Base-by-base conservation (phyloP, 2,329 filamentous ascomycete genomes). In the Laburnicola sp. region DNA sequence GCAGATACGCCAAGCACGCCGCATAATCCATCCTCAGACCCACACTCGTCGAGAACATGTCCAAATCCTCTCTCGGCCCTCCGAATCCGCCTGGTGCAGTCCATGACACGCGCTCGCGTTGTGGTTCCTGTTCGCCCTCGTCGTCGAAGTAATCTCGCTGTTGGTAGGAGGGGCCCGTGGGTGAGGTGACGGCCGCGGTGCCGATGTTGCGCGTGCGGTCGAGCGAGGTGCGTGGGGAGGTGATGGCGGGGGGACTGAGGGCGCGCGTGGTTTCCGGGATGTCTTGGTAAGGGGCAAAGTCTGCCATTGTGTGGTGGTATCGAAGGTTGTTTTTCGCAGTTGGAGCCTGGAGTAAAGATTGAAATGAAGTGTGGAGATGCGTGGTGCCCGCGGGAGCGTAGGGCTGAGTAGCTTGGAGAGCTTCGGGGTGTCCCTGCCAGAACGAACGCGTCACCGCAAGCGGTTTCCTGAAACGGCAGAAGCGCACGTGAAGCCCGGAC, bases 271-370 rank as follows among this genome's bases (percentile, higher is more conserved):
- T 82, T 77, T 97, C 92, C 7, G 94, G 94, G 42, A 88, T 88
- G 74, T 93, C 93, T 78, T 97, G 94, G 76, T 97, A 99, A 32
- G 94, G 94, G 39, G 94, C 94, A 73, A 97, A 99, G 78, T 97
- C 65, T 27, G 68, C 60, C 68, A 71, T 72, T 11, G 30, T 55
- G 52, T 35, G 32, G 35, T 46, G 34, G 40, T 49, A 16, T 16
- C 16, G 16, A 16, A 16, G 16, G 16, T 16, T 16, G 16, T 16
- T 16, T 16, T 16, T 16, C 16, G 16, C 16, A 16, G 16, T 16
- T 16, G 16, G 16, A 16, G 16, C 16, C 16, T 16, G 16, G 16
- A 16, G 16, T 16, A 16, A 16, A 16, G 16, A 16, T 16, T 16
- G 16, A 16, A 16, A 16, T 26, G 28, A 30, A 10, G 28, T 9